Conservation (phyloP, 768 basidiomycete species). For the Phanerodontia chrysosporium region DNA sequence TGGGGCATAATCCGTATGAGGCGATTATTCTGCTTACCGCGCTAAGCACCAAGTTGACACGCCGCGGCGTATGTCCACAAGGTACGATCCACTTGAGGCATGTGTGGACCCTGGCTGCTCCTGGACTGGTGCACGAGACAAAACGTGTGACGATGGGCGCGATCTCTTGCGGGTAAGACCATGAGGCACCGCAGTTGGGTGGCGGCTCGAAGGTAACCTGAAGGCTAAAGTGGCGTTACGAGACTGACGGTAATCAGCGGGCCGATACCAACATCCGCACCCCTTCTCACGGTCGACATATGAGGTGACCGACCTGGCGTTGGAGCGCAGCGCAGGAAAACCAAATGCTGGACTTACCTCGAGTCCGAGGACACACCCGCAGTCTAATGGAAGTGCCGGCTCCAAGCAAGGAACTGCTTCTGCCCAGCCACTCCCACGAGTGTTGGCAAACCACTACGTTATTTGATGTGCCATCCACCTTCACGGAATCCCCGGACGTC, state of each 20-base stretch:
- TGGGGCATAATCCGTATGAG: too few relatives aligned
- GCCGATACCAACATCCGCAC: not conserved
- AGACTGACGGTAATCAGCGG: not conserved
- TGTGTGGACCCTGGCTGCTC: not conserved
- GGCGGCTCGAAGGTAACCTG: not conserved
- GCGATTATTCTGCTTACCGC: too few relatives aligned
- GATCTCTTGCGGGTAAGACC: not conserved
- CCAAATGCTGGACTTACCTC: not conserved
- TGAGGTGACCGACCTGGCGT: not conserved
- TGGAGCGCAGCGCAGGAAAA: not conserved
- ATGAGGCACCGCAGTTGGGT: not conserved
- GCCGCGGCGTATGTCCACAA: too few relatives aligned
- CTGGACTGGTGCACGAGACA: not conserved
- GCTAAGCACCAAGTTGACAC: too few relatives aligned
- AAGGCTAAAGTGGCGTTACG: not conserved
- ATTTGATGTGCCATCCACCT: not conserved
- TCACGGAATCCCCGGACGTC: not conserved
- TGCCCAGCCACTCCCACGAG: not conserved
- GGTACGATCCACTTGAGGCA: not conserved
- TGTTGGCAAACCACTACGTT: not conserved
- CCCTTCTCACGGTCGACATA: not conserved
- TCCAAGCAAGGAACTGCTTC: not conserved
- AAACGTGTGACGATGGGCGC: not conserved
- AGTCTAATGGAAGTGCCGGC: not conserved
- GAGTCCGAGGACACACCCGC: not conserved